Conservation (phyloP, 805 yeast genomes). For the Yarrowia divulgata region DNA sequence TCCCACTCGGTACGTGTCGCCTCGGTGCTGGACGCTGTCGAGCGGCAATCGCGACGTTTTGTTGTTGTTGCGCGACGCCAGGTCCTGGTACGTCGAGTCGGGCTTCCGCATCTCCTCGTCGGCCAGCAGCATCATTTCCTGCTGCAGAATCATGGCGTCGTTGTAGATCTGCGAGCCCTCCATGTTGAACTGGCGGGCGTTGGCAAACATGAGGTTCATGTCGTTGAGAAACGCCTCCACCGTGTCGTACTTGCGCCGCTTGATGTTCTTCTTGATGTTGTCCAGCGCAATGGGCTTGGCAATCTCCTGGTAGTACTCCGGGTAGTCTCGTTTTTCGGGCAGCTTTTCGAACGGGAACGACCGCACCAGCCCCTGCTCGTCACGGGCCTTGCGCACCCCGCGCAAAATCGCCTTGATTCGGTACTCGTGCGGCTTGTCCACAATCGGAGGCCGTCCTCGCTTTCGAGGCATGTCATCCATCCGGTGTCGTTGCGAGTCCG, state of each 20-base stretch:
- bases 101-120: constrained; percentile 80
- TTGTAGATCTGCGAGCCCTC: constrained; percentile 64
- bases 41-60: constrained; percentile 79
- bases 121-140: constrained; percentile 61
- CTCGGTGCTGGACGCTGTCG: constrained; percentile 74
- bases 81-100: constrained; percentile 71
- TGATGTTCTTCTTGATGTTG: constrained; percentile 75
- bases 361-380: constrained; percentile 58
- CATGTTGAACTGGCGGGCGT: constrained; percentile 71
- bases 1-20: constrained; percentile 80
- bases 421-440: constrained; percentile 90
- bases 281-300: constrained; percentile 55
- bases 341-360: constrained; percentile 76
- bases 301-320: constrained; percentile 58
- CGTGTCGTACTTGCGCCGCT: constrained; percentile 78
- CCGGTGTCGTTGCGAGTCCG: constrained; percentile 40
- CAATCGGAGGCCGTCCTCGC: constrained; percentile 90
- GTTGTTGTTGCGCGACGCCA: constrained; percentile 55
- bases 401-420: constrained; percentile 87
- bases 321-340: constrained; percentile 68
- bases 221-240: constrained; percentile 82
- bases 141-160: constrained; percentile 70
- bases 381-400: constrained; percentile 75
- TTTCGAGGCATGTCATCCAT: constrained; percentile 60
- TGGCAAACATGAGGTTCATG: constrained; percentile 73